Evolutionary conservation across 305 asterid species (phyloP), one percentile per base, ranked within the genome.

Genomic region (Andrographis paniculata): DNA sequence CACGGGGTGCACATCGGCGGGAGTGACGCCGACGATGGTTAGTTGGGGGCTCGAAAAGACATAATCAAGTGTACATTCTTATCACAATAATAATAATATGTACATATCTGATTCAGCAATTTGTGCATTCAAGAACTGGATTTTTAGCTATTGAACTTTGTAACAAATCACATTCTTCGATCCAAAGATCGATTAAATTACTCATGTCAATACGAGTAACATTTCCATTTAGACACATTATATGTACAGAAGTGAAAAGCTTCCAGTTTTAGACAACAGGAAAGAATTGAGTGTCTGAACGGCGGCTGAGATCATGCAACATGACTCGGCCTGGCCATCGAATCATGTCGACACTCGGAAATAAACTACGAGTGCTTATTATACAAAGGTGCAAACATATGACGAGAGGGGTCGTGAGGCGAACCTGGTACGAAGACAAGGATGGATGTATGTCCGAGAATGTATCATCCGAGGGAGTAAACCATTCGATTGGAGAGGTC

Each of bases 401-500:
- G 10, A 19, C 17, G 9, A n/a, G 20, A 41, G 12, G 8, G 42
- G 42, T 2, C 14, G 17, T 39, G 38, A 35, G 17, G 50, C 63
- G 22, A 49, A 63, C 70, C 45, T 38, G 43, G 41, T 44, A 37
- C 9, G 40, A 37, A 20, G 16, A 30, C 20, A 52, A 43, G 17
- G 3, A n/a, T 1, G 17, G 2, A 33, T 33, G 38, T 2, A 1
- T 5, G 37, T 31, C 14, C 14, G 7, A 18, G 24, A 33, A 38
- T 17, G 52, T 19, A 61, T 77, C 82, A 85, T 41, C 72, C 78
- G 12, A 68, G 68, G 8, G 71, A 70, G 75, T 75, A 87, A 41
- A 79, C 93, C 87, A 87, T 80, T 56, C 74, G 69, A 64, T 73
- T 67, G 20, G 94, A 73, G 44, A 91, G 99, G 59, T 87, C 93